Percentiles rank a stretch among this genome's conserved stretches.
These are phyloP conservation scores for Vitellaria paradoxa DNA, from an alignment of 179 eudicot genomes.

Conservation along the genomic window DNA sequence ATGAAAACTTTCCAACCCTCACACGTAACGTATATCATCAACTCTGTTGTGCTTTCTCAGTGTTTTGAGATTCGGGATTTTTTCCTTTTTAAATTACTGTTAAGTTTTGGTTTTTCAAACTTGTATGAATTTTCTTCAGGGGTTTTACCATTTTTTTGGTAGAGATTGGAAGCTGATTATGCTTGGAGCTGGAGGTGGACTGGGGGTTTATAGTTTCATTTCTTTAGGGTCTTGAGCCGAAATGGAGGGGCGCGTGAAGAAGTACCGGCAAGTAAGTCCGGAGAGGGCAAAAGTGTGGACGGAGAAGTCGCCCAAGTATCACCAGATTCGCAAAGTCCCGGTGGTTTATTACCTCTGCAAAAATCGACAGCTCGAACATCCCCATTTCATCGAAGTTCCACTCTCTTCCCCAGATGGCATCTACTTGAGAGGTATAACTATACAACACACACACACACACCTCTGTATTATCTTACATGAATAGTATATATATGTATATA, in stretches of 20 bases:
- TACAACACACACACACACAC: neutral
- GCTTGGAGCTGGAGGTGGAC: neutral
- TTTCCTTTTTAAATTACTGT: too few relatives aligned
- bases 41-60: neutral
- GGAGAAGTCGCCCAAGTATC: slow-evolving; percentile 84
- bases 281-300: slow-evolving; percentile 93
- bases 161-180: too few relatives aligned
- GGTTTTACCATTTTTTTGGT: too few relatives aligned
- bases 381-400: slow-evolving; percentile 80
- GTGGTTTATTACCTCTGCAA: slow-evolving; percentile 83
- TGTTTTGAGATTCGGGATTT: neutral
- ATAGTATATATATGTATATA: neutral
- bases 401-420: slow-evolving; percentile 78
- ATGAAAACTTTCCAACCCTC: neutral
- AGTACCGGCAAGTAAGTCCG: slow-evolving; percentile 79
- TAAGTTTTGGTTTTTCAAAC: too few relatives aligned
- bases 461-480: too few relatives aligned
- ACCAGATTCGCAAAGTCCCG: slow-evolving; percentile 64
- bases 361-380: slow-evolving; percentile 93
- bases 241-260: slow-evolving; percentile 79
- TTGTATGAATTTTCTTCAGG: too few relatives aligned
- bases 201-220: neutral
- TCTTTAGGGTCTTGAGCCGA: slow-evolving; percentile 16
- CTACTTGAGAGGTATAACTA: slow-evolving; percentile 66
- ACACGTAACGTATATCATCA: neutral